Conservation (phyloP, 148 eudicot species). For the Amaranthus cruentus region DNA sequence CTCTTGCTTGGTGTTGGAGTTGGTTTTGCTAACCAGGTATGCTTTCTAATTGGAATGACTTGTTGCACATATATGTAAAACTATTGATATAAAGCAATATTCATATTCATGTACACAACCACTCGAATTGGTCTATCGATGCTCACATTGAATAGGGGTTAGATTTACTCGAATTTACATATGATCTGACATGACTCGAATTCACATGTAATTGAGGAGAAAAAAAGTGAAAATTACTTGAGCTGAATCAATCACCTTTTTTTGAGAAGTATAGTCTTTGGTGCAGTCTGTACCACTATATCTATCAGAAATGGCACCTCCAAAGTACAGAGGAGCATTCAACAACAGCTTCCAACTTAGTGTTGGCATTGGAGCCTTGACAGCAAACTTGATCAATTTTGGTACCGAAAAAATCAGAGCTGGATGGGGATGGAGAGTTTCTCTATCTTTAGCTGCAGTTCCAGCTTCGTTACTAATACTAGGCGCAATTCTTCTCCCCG, state of each 20-base stretch:
- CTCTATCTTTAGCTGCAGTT: constrained; percentile 38
- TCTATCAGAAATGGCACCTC: constrained; percentile 68
- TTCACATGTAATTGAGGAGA: too few relatives aligned
- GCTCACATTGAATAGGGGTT: too few relatives aligned
- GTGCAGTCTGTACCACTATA: constrained; percentile 58
- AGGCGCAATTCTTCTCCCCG: constrained; percentile 53
- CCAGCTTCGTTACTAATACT: constrained; percentile 43
- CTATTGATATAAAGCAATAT: too few relatives aligned
- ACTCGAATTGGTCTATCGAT: too few relatives aligned
- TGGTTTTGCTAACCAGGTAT: constrained; percentile 57
- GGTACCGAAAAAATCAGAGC: constrained; percentile 36
- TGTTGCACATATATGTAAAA: too few relatives aligned
- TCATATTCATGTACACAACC: too few relatives aligned
- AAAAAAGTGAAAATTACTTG: too few relatives aligned
- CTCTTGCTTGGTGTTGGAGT: constrained; percentile 53
- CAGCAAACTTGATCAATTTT: constrained; percentile 37
- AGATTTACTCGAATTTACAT: too few relatives aligned
- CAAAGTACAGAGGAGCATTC: constrained; percentile 55
- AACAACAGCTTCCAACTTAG: constrained; percentile 52
- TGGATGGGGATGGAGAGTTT: constrained; percentile 65
- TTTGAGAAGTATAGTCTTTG: not conserved
- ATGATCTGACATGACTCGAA: too few relatives aligned
- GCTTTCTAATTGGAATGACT: too few relatives aligned
- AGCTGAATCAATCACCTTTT: not conserved
- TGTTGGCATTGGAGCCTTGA: constrained; percentile 36